These are phyloP conservation scores for Amylostereum areolatum DNA, from an alignment of 1,284 basidiomycete genomes.

Conservation along the genomic window DNA sequence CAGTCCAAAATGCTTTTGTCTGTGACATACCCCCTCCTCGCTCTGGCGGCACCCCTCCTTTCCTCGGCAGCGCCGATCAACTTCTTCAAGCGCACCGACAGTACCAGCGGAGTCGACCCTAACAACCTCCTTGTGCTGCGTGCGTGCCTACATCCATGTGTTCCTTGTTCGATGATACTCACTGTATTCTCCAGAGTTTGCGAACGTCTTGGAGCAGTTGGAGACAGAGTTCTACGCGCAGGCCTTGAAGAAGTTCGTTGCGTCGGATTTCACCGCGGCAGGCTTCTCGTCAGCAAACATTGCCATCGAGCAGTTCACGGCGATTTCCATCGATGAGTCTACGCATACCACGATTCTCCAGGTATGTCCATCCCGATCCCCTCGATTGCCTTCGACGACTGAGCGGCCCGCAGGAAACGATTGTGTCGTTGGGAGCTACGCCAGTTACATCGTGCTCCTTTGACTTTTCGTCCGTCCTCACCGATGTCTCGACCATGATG, in stretches of 20 bases:
- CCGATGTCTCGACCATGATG: slow-evolving; percentile 67
- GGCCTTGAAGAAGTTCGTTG: slow-evolving; percentile 61
- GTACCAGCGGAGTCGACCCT: slow-evolving; percentile 28
- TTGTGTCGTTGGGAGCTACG: slow-evolving; percentile 47
- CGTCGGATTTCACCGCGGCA: slow-evolving; percentile 59
- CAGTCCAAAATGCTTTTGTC: slow-evolving; percentile 44
- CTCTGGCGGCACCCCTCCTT: slow-evolving; percentile 43
- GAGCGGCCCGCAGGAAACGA: slow-evolving; percentile 30
- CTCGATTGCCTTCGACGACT: neutral
- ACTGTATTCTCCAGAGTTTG: slow-evolving; percentile 49
- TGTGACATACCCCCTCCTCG: slow-evolving; percentile 29
- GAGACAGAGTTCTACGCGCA: slow-evolving; percentile 67
- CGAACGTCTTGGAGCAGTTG: slow-evolving; percentile 67
- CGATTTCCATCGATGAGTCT: slow-evolving; percentile 59
- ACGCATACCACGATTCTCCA: slow-evolving; percentile 51
- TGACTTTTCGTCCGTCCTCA: slow-evolving; percentile 60
- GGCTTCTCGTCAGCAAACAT: slow-evolving; percentile 58
- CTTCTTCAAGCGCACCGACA: neutral
- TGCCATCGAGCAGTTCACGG: slow-evolving; percentile 55
- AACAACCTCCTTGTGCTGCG: slow-evolving; percentile 55
- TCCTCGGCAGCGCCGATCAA: slow-evolving; percentile 45
- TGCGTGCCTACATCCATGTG: slow-evolving; percentile 29
- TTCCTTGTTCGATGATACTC: neutral
- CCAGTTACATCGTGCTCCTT: slow-evolving; percentile 61
- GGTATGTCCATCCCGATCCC: slow-evolving; percentile 30